A percentile compares a stretch with the other conserved stretches of the same genome.
Evolutionary conservation across 768 basidiomycete species (phyloP).

Genomic region (Kwoniella bestiolae): DNA sequence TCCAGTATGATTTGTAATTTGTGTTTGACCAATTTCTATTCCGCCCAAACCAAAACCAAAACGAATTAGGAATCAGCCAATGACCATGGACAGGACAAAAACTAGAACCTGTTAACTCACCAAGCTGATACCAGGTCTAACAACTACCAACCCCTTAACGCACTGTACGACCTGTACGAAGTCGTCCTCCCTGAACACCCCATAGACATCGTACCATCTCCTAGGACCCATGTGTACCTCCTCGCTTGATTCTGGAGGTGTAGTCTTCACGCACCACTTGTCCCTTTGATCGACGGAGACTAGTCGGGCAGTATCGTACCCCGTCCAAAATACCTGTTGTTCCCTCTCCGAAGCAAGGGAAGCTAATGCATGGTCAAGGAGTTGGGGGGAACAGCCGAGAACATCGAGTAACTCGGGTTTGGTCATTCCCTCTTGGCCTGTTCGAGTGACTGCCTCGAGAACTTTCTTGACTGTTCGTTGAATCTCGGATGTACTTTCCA

Average conservation of each 20-base stretch:
- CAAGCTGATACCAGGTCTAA: constrained; percentile 46
- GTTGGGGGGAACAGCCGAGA: neutral
- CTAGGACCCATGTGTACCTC: constrained; percentile 24
- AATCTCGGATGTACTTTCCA: neutral
- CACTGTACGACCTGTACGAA: constrained; percentile 29
- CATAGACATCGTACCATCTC: constrained; percentile 50
- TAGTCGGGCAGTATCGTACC: constrained; percentile 48
- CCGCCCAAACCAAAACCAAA: neutral
- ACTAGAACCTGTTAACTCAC: constrained; percentile 28
- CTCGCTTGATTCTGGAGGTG: neutral
- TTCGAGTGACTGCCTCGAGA: constrained; percentile 21
- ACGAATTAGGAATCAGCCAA: neutral
- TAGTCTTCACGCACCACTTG: constrained; percentile 23
- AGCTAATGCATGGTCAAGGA: constrained; percentile 18
- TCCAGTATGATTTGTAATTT: constrained; percentile 30
- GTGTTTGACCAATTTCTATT: constrained; percentile 31
- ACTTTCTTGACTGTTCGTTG: constrained; percentile 5
- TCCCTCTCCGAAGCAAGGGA: constrained; percentile 14
- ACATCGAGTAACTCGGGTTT: constrained; percentile 21
- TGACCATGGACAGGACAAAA: too few relatives aligned
- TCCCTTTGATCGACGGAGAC: constrained; percentile 19
- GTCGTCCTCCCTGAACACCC: constrained; percentile 29
- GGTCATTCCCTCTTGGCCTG: constrained; percentile 40
- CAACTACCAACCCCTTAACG: constrained; percentile 29
- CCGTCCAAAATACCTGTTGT: constrained; percentile 38